phyloP scores from a whole-genome alignment of 345 rosid species.

The Populus simonii region DNA sequence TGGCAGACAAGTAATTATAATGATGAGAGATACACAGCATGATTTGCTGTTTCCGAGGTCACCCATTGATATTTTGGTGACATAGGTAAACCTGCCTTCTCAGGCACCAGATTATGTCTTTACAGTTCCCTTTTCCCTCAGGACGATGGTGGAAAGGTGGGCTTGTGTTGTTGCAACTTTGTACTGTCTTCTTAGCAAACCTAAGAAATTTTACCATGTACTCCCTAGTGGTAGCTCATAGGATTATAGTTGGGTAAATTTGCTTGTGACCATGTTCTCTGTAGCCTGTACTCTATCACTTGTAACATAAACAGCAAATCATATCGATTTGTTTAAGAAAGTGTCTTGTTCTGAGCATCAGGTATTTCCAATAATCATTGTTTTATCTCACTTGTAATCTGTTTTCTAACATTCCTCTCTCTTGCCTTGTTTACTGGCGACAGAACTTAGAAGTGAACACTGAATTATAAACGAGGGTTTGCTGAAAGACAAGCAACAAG shows the following conservation, averaged over 20 bases:
- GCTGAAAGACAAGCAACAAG: background rate
- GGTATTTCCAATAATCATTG: background rate
- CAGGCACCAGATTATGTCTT: conserved; percentile 3
- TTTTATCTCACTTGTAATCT: background rate
- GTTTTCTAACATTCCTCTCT: background rate
- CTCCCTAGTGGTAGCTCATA: conserved; percentile 13
- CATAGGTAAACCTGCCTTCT: background rate
- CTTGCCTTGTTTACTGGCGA: background rate
- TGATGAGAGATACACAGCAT: background rate
- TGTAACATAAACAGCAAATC: conserved; percentile 32
- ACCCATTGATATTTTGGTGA: conserved; percentile 3
- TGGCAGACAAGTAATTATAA: conserved; percentile 21
- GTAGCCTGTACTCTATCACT: conserved; percentile 5
- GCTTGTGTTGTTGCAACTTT: conserved; percentile 34
- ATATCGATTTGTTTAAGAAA: conserved; percentile 11
- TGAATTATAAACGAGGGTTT: background rate
- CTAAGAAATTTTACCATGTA: background rate
- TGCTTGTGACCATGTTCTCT: background rate
- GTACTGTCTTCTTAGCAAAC: conserved; percentile 18
- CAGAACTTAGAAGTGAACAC: too few relatives aligned
- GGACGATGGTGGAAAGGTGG: conserved; percentile 6
- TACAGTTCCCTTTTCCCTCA: background rate
- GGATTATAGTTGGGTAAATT: conserved; percentile 6
- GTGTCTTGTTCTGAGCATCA: background rate
- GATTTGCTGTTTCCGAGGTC: conserved; percentile 1